These are phyloP conservation scores for Lanmaoa rubissima DNA, from an alignment of 768 basidiomycete genomes.

Conservation along the genomic window DNA sequence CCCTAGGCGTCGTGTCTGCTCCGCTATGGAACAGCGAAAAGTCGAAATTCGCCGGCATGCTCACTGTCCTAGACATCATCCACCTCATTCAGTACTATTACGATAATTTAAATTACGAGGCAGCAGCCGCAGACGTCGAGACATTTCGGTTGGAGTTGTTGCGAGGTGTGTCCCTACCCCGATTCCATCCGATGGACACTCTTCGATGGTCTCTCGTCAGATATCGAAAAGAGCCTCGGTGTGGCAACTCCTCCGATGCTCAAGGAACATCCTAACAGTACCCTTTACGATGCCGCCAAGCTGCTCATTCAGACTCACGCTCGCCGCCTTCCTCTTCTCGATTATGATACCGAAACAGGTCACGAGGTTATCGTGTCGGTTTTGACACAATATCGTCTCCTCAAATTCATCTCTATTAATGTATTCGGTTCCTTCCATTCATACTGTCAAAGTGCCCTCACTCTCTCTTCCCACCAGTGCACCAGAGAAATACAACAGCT, in stretches of 20 bases:
- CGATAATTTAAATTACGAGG: conserved; percentile 75
- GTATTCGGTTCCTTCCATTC: conserved; percentile 43
- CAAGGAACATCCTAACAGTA: conserved; percentile 81
- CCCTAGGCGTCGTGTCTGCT: conserved; percentile 93
- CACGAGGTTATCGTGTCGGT: conserved; percentile 96
- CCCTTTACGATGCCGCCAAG: conserved; percentile 87
- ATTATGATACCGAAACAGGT: conserved; percentile 88
- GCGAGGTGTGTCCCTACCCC: conserved; percentile 57
- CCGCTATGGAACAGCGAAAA: conserved; percentile 97
- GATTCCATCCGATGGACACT: conserved; percentile 8
- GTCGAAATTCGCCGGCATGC: conserved; percentile 95
- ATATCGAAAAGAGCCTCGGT: conserved; percentile 89
- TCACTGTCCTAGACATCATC: conserved; percentile 98
- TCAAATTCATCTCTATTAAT: conserved; percentile 98
- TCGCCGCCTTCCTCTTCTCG: conserved; percentile 89
- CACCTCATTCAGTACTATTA: conserved; percentile 99
- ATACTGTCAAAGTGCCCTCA: conserved; percentile 5
- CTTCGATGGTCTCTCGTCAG: conserved; percentile 40
- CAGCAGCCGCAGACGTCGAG: conserved; percentile 88
- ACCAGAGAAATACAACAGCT: conserved; percentile 79
- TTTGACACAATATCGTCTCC: conserved; percentile 93
- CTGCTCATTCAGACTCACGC: conserved; percentile 94
- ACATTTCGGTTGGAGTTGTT: conserved; percentile 85
- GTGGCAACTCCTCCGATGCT: conserved; percentile 91
- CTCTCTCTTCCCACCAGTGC: conserved; percentile 53